phyloP scores from a whole-genome alignment of 352 stramenopile genomes.

The Pythium grandisporangium region DNA sequence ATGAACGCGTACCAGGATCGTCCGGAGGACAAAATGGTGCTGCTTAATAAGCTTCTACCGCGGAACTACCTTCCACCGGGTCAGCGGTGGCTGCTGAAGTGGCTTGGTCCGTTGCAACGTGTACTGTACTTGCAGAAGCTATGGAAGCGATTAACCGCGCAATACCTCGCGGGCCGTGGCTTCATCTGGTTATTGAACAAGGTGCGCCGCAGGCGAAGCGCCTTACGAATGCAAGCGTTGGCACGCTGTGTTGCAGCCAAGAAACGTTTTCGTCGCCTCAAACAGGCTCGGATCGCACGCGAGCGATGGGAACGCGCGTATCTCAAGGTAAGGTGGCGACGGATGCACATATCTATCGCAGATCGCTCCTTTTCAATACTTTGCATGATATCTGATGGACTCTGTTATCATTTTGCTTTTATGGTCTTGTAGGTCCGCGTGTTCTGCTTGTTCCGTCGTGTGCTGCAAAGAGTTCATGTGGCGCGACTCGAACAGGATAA shows the following conservation, averaged over 20 bases:
- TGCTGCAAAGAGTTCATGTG: conserved; percentile 65
- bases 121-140: conserved; percentile 83
- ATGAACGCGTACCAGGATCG: conserved; percentile 70
- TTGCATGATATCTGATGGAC: no score
- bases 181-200: conserved; percentile 74
- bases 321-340: conserved; percentile 49
- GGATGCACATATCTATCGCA: no score
- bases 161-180: conserved; percentile 65
- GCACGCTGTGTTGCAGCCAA: conserved; percentile 59
- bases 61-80: conserved; percentile 47
- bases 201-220: conserved; percentile 53
- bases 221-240: conserved; percentile 53
- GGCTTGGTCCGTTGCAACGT: conserved; percentile 67
- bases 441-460: conserved; percentile 43
- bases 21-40: conserved; percentile 78
- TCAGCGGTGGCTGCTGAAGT: conserved; percentile 81
- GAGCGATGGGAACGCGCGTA: conserved; percentile 55
- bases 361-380: no score
- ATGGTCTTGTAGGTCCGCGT: conserved; percentile 20
- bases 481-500: conserved; percentile 67
- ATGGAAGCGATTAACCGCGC: conserved; percentile 70
- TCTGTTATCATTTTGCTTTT: conserved; percentile 2
- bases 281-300: conserved; percentile 55
- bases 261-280: conserved; percentile 47
- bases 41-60: conserved; percentile 66